Base-by-base conservation (phyloP, 805 yeast species). In the Kuraishia ogatae region DNA sequence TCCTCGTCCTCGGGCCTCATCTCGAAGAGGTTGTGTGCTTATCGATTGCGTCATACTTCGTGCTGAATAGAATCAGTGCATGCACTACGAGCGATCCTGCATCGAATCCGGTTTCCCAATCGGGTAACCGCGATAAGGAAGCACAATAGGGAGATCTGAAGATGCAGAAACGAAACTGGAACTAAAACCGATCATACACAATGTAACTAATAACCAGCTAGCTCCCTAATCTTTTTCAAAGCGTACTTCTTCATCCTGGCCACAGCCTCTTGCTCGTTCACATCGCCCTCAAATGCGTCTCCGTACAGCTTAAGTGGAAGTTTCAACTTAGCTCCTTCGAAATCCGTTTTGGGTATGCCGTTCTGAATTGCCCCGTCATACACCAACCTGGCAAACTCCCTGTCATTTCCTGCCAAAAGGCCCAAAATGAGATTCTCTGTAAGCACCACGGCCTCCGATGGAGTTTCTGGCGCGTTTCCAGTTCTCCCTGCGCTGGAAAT, bases 311-410 rank as follows among this genome's bases (percentile, higher is more conserved):
- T 70, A 56, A 71, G 62, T 1, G 60, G 49, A 19, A 60, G 57
- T n/a, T 60, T 61, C 23, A 69, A 52, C 46, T 57, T 49, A 43
- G 39, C 59, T 2, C 57, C 54, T 21, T 64, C 70, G 13, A 55
- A 56, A 6, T 53, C 55, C 8, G 60, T 63, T 26, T 63, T 62
- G 11, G 68, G 53, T 2, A 69, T 54, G 2, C 60, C 53, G 47
- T 63, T 62, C 28, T 64, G 68, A 29, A 58, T 56, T 35, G 67
- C 64, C 49, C 69, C 69, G 4, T 58, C 56, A 51, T 67, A 64
- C 49, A 71, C 63, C 22, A 68, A 60, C 24, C 65, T 62, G 0
- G 73, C 73, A 28, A 71, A 53, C 23, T 67, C 70, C 6, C 71
- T 48, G 49, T 71, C 73, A 2, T 59, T 53, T 1, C 58, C 58